These are phyloP conservation scores for Mortierella antarctica DNA, from an alignment of 192 early-diverging fungal species.

Conservation along the genomic window DNA sequence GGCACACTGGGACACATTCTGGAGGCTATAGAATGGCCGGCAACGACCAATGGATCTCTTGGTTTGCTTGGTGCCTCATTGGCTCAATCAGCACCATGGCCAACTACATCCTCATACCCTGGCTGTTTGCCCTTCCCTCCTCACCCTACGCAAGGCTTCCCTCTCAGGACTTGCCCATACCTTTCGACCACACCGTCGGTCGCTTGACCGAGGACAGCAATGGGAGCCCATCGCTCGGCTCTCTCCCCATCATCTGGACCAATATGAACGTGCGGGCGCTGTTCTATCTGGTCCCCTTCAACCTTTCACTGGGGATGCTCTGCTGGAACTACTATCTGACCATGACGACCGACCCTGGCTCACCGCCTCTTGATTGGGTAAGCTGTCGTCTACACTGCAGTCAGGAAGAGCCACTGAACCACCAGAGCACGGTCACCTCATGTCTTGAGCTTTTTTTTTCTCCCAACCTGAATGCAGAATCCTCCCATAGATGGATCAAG, in stretches of 20 bases:
- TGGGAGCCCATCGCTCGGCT: neutral
- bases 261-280: slow-evolving; percentile 54
- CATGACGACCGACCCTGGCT: slow-evolving; percentile 82
- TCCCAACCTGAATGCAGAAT: neutral
- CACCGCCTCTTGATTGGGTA: slow-evolving; percentile 71
- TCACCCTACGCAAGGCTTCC: neutral
- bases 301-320: slow-evolving; percentile 79
- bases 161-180: neutral
- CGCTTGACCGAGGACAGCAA: neutral
- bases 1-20: too few relatives aligned
- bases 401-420: neutral
- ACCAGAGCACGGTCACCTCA: neutral
- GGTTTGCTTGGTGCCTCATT: slow-evolving; percentile 56
- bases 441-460: slow-evolving; percentile 6
- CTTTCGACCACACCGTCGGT: neutral
- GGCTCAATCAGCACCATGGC: slow-evolving; percentile 69
- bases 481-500: slow-evolving; percentile 9
- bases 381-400: neutral
- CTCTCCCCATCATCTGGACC: slow-evolving; percentile 22
- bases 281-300: slow-evolving; percentile 72
- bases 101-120: slow-evolving; percentile 69
- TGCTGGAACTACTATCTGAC: slow-evolving; percentile 90
- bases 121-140: slow-evolving; percentile 55
- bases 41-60: slow-evolving; percentile 22
- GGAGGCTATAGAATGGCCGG: neutral